A percentile compares a stretch with the other conserved stretches of the same genome.
Conservation (phyloP, 164 flowering plant species). For the Vitis vinifera region ASM3070453v1 NC_081810.1:3565501-3566000, state of each 20-base stretch:
- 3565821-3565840: too few relatives aligned
- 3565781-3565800: too few relatives aligned
- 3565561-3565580: neutral
- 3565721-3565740: too few relatives aligned
- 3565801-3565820: too few relatives aligned
- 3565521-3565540: constrained; percentile 8
- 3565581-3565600: neutral
- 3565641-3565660: neutral
- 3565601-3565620: neutral
- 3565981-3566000: constrained; percentile 2
- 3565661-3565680: neutral
- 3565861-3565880: too few relatives aligned
- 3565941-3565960: constrained; percentile 21
- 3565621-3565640: constrained; percentile 22
- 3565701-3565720: too few relatives aligned
- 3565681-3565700: neutral
- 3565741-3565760: too few relatives aligned
- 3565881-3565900: neutral
- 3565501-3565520: neutral
- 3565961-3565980: constrained; percentile 15
- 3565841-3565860: too few relatives aligned
- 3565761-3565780: too few relatives aligned
- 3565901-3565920: neutral
- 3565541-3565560: constrained; percentile 13
- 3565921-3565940: constrained; percentile 18